A percentile compares a stretch with the other conserved stretches of the same genome.
Conservation (phyloP, 164 flowering plant species). For the Magnolia sinica region DNA sequence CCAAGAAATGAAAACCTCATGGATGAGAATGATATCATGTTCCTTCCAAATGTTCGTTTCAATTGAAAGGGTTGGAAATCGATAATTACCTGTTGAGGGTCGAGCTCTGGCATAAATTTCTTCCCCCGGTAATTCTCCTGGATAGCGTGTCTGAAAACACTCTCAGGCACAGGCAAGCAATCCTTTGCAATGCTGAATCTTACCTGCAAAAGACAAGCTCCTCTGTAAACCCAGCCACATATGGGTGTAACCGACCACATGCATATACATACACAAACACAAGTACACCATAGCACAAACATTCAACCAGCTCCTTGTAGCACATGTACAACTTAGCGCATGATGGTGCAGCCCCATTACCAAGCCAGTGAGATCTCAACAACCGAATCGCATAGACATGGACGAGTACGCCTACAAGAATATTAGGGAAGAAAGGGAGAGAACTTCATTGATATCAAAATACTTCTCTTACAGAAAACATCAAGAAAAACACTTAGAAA, state of each 20-base stretch:
- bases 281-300: no score
- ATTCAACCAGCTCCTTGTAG: no score
- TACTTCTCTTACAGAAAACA: no score
- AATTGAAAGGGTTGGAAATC: neutral
- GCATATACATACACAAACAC: neutral
- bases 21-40: neutral
- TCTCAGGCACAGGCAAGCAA: constrained; percentile 46
- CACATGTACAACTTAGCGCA: neutral
- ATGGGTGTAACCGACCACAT: neutral
- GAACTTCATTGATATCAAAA: no score
- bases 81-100: constrained; percentile 21
- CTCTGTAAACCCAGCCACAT: neutral
- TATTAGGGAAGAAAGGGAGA: no score
- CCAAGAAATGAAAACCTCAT: neutral
- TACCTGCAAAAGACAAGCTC: constrained; percentile 25
- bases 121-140: constrained; percentile 28
- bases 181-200: constrained; percentile 36
- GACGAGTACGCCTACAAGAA: no score
- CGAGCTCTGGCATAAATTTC: constrained; percentile 37
- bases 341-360: neutral
- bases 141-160: constrained; percentile 33
- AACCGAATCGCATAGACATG: neutral
- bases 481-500: no score
- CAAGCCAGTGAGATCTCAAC: no score
- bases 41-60: neutral